Percentiles rank a stretch among this genome's conserved stretches.
phyloP scores from a whole-genome alignment of 2,329 filamentous ascomycete genomes.

The Talaromyces sp. region DNA sequence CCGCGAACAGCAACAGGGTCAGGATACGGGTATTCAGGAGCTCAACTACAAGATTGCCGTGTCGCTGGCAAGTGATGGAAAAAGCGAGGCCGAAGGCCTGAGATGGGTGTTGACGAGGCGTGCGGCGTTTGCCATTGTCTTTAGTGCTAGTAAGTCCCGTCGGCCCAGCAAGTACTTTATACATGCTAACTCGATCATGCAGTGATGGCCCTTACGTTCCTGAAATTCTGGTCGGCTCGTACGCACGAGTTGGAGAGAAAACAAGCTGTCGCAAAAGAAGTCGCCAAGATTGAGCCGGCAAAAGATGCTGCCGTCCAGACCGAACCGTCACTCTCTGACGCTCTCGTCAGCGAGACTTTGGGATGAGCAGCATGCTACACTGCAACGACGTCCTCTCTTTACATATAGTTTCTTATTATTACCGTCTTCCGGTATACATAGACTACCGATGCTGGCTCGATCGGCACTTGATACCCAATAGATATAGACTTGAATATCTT shows the following conservation, averaged over 20 bases:
- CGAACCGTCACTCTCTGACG: conserved; percentile 15
- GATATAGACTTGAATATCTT: not conserved
- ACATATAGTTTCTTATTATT: not conserved
- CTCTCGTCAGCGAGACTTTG: conserved; percentile 20
- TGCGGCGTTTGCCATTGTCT: conserved; percentile 58
- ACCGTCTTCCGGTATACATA: not conserved
- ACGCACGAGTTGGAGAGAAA: conserved; percentile 35
- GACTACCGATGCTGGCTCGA: not conserved
- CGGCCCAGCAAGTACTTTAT: too few species aligned
- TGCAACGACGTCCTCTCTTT: not conserved
- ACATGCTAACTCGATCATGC: not conserved
- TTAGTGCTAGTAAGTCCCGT: conserved; percentile 49
- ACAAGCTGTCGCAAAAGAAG: conserved; percentile 32
- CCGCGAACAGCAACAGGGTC: conserved; percentile 76
- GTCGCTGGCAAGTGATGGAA: conserved; percentile 79
- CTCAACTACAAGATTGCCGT: conserved; percentile 96
- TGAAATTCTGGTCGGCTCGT: conserved; percentile 44
- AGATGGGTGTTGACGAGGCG: conserved; percentile 75
- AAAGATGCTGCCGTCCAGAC: conserved; percentile 21
- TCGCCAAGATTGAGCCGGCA: conserved; percentile 25
- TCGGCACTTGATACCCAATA: conserved; percentile 18
- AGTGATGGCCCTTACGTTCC: conserved; percentile 49
- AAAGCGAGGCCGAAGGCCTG: conserved; percentile 85
- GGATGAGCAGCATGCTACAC: conserved; percentile 8
- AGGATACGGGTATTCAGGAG: conserved; percentile 87